phyloP scores from a whole-genome alignment of 108 stramenopile genomes.

The Cyclotella cryptica region DNA sequence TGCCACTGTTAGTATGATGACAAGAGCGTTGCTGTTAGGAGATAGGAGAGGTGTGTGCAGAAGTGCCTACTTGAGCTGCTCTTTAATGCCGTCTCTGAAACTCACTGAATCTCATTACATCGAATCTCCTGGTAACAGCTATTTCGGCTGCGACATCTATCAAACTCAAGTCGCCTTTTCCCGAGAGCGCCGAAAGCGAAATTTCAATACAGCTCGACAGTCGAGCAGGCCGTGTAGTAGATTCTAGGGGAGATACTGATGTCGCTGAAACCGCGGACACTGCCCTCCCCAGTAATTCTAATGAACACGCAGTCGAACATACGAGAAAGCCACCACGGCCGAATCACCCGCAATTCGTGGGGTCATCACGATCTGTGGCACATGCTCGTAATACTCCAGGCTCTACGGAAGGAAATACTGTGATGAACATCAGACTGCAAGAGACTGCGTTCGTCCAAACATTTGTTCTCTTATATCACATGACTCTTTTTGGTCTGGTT shows the following conservation, averaged over 20 bases:
- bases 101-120: background rate
- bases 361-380: constrained; percentile 4
- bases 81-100: background rate
- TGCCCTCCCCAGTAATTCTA: background rate
- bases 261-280: background rate
- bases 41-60: constrained; percentile 33
- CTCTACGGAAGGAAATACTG: background rate
- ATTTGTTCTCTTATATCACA: constrained; percentile 50
- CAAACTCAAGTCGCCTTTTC: constrained; percentile 9
- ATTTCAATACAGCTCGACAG: background rate
- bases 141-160: constrained; percentile 36
- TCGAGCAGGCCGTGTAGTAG: background rate
- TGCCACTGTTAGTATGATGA: constrained; percentile 43
- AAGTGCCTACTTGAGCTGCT: background rate
- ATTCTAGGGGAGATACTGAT: background rate
- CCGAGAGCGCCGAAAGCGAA: background rate
- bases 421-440: constrained; percentile 3
- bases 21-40: constrained; percentile 38
- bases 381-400: background rate
- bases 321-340: background rate
- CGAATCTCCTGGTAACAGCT: constrained; percentile 8
- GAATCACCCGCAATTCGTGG: background rate
- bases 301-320: background rate
- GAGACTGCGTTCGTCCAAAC: constrained; percentile 41
- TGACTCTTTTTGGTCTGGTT: constrained; percentile 47